Percentiles rank a stretch among this genome's conserved stretches.
These are phyloP conservation scores for Cordia subcordata DNA, from an alignment of 257 asterid species.

Conservation along the genomic window DNA sequence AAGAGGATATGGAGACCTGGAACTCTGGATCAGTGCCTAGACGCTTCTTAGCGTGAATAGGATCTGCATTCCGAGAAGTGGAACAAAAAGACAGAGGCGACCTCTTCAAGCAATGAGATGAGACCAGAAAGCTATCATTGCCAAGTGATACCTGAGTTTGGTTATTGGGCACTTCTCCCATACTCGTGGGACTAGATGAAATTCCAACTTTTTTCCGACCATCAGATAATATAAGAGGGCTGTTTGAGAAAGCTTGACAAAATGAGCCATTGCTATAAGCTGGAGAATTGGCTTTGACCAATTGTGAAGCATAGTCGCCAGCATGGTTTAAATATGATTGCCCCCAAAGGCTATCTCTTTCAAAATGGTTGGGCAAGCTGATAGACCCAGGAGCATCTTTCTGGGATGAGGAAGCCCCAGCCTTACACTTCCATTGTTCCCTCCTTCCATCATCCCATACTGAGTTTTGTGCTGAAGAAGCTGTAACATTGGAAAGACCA, in stretches of 20 bases:
- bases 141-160: too few relatives aligned
- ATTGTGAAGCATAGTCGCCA: slow-evolving; percentile 24
- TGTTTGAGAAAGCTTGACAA: slow-evolving; percentile 26
- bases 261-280: slow-evolving; percentile 10
- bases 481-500: slow-evolving; percentile 38
- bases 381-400: slow-evolving; percentile 17
- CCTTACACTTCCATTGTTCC: slow-evolving; percentile 30
- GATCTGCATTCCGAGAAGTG: slow-evolving; percentile 37
- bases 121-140: too few relatives aligned
- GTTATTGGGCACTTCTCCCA: too few relatives aligned
- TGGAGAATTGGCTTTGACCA: slow-evolving; percentile 22
- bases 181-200: too few relatives aligned
- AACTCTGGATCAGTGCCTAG: slow-evolving; percentile 30
- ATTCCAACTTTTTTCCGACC: too few relatives aligned
- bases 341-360: slow-evolving; percentile 24
- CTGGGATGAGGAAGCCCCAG: slow-evolving; percentile 16
- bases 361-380: slow-evolving; percentile 18
- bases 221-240: too few relatives aligned
- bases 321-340: slow-evolving; percentile 24
- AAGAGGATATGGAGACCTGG: slow-evolving; percentile 37
- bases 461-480: slow-evolving; percentile 33
- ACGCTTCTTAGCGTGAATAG: slow-evolving; percentile 29
- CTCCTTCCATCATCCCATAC: slow-evolving; percentile 33
- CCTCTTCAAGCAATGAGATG: slow-evolving; percentile 25
- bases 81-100: slow-evolving; percentile 37